A percentile compares a stretch with the other conserved stretches of the same genome.
phyloP scores from a whole-genome alignment of 495 filamentous ascomycete genomes.

The Aspergillus homomorphus region DNA sequence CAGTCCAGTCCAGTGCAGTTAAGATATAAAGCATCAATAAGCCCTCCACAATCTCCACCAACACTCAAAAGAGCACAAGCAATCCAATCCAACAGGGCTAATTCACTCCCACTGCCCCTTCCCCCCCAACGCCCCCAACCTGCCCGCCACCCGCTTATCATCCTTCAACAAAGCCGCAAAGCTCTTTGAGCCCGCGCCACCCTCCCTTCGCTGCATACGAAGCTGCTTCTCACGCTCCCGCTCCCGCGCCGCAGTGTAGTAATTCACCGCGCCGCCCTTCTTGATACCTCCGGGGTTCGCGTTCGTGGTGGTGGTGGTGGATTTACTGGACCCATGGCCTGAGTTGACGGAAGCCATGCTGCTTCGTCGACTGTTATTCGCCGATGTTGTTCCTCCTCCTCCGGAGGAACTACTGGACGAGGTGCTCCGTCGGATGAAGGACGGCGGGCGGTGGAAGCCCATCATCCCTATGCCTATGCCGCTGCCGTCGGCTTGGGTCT shows the following conservation, averaged over 20 bases:
- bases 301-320: no score
- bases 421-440: slow-evolving; percentile 74
- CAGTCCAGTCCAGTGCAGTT: no score
- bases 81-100: neutral
- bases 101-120: slow-evolving; percentile 41
- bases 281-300: slow-evolving; percentile 36
- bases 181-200: slow-evolving; percentile 36
- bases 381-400: no score
- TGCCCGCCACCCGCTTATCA: slow-evolving; percentile 34
- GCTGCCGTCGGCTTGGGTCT: slow-evolving; percentile 33
- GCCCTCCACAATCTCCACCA: neutral
- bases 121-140: slow-evolving; percentile 32
- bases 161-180: slow-evolving; percentile 38
- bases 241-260: slow-evolving; percentile 74
- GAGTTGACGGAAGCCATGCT: neutral
- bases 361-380: neutral
- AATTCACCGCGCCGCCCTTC: slow-evolving; percentile 79
- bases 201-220: slow-evolving; percentile 46
- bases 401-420: neutral
- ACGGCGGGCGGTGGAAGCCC: slow-evolving; percentile 55
- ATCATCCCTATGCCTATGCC: no score
- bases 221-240: slow-evolving; percentile 61
- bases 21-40: no score
- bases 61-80: neutral
- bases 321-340: neutral